Evolutionary conservation across 208 protist genomes (phyloP), one percentile per base, ranked within the genome.

Genomic region (Acanthamoeba triangularis): DNA sequence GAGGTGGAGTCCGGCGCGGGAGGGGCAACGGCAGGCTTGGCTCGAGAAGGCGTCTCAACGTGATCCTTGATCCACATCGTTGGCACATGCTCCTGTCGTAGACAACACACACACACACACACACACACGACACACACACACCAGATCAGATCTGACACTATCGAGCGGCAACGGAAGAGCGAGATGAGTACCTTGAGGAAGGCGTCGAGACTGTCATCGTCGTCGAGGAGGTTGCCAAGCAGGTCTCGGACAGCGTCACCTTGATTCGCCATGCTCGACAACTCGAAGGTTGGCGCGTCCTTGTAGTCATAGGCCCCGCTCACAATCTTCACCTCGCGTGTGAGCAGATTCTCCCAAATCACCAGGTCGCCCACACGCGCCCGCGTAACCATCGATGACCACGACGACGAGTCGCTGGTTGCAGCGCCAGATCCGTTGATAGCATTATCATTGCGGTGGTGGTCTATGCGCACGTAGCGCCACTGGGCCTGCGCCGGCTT

Each of bases 321-420:
- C n/a, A 11, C 49, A 47, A 87, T 87, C 47, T 87, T 63, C 8
- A 87, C 78, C 25, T 87, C 63, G 49, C 78, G 63, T n/a, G 63
- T 47, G 78, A 87, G 78, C 47, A 87, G 3, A n/a, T 87, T 87
- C 78, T 87, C 78, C 78, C 78, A 87, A 47, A 87, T 47, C n/a
- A 87, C 49, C 23, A 87, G 4, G 20, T 87, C 78, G 52, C 78
- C 78, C 41, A 87, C 85, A 14, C 74, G 52, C 56, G 74, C 35
- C 56, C 54, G 78, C 78, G 61, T 56, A 8, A 47, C 8, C 47
- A n/a, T 33, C 35, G 6, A 25, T 35, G 72, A 41, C 37, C 37
- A 41, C 37, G 37, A 41, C 37, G 37, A 41, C 37, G 37, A 41
- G 37, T 41, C 37, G 37, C 37, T 41, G 37, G 37, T 3, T 4